phyloP scores from a whole-genome alignment of 306 rosid genomes.

The Alnus glutinosa region DNA sequence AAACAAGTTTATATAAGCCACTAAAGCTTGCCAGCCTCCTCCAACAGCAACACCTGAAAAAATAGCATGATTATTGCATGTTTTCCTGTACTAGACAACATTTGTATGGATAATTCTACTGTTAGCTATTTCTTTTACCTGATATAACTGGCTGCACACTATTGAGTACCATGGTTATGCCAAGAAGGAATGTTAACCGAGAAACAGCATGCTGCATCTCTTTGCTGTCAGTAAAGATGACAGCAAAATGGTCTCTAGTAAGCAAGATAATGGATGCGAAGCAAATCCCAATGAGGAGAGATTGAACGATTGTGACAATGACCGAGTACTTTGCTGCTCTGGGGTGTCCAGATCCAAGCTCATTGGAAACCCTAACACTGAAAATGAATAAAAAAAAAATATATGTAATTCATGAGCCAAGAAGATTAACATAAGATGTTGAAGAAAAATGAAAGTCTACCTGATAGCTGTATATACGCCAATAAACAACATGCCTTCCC shows the following conservation, averaged over 20 bases:
- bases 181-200: constrained; percentile 73
- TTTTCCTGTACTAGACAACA: not conserved
- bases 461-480: constrained; percentile 97
- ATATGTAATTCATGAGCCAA: not conserved
- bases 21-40: constrained; percentile 98
- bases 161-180: constrained; percentile 80
- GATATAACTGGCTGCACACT: constrained; percentile 94
- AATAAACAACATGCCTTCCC: constrained; percentile 97
- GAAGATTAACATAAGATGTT: not conserved
- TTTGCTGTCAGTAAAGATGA: constrained; percentile 65
- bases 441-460: constrained; percentile 35
- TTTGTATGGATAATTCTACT: not conserved
- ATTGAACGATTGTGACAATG: constrained; percentile 50
- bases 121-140: constrained; percentile 36
- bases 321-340: constrained; percentile 82
- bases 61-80: not conserved
- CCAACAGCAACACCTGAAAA: constrained; percentile 93
- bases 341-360: constrained; percentile 90
- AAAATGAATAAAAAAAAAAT: not conserved
- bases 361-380: constrained; percentile 92
- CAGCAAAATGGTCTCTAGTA: constrained; percentile 67
- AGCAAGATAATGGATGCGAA: constrained; percentile 48
- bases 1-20: constrained; percentile 85
- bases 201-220: constrained; percentile 90
- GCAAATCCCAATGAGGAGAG: constrained; percentile 66